Evolutionary conservation across 2,329 filamentous ascomycete species (phyloP).

Genomic region (Helotiales sp.): DNA sequence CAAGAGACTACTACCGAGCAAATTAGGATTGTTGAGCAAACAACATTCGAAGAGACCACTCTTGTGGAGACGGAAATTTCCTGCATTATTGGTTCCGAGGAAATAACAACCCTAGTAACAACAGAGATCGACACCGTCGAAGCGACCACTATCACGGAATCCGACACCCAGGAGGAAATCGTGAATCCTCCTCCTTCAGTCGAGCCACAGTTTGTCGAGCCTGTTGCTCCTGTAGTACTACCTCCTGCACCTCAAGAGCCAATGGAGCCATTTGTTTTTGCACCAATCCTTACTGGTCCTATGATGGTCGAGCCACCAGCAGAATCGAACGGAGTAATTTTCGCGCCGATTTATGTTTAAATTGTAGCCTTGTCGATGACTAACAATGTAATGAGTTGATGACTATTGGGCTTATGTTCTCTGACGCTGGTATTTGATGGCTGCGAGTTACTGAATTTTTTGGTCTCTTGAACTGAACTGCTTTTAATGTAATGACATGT

Average conservation of each 20-base stretch:
- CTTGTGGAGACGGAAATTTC: not conserved
- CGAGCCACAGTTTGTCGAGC: no score
- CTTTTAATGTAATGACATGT: no score
- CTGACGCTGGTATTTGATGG: no score
- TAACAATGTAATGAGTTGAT: no score
- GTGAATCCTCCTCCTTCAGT: not conserved
- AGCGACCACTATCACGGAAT: not conserved
- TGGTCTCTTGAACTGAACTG: no score
- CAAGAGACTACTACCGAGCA: not conserved
- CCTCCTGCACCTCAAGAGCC: not conserved
- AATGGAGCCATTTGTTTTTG: not conserved
- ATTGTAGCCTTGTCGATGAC: no score
- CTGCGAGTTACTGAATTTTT: no score
- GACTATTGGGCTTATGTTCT: no score
- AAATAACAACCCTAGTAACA: not conserved
- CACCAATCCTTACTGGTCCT: not conserved
- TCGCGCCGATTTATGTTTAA: not conserved
- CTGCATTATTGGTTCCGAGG: not conserved
- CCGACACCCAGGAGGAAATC: not conserved
- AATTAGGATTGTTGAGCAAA: not conserved
- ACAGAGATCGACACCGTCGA: not conserved
- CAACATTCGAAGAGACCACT: not conserved
- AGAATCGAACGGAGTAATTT: not conserved
- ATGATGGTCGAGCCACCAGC: conserved; percentile 4
- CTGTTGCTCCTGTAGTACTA: not conserved